Evolutionary conservation across 176 grass and related monocot species (phyloP).

Genomic region (Oryza meridionalis): DNA sequence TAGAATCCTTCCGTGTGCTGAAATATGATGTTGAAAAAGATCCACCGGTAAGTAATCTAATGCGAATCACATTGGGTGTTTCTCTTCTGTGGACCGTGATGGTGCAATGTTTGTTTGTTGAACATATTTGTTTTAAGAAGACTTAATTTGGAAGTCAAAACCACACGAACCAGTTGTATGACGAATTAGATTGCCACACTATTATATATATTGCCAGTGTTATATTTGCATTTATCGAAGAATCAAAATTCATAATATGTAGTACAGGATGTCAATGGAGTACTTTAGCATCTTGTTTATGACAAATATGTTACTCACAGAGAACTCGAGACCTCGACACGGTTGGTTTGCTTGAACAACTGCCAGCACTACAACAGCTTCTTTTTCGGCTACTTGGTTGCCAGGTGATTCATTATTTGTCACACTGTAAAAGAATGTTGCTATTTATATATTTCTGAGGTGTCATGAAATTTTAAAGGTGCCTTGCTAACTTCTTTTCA

Average conservation of each 20-base stretch:
- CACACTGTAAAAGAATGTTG: neutral
- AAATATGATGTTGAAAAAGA: conserved; percentile 84
- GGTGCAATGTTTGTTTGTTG: neutral
- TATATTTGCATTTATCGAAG: neutral
- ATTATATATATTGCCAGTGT: too few relatives aligned
- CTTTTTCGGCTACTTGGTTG: conserved; percentile 80
- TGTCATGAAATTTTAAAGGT: conserved; percentile 16
- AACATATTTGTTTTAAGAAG: neutral
- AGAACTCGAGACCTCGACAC: conserved; percentile 71
- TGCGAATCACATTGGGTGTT: neutral
- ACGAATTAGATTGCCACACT: neutral
- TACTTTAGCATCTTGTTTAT: conserved; percentile 17
- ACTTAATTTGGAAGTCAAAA: neutral
- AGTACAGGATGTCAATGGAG: neutral
- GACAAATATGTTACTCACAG: conserved; percentile 45
- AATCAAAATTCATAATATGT: neutral
- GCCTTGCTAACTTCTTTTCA: conserved; percentile 37
- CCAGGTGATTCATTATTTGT: conserved; percentile 59
- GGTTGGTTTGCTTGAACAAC: conserved; percentile 66
- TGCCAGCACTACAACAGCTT: conserved; percentile 82
- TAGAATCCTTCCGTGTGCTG: conserved; percentile 78
- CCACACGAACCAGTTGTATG: neutral
- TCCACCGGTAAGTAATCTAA: conserved; percentile 55
- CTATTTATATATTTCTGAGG: neutral
- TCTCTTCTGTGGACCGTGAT: neutral